Base-by-base conservation (phyloP, 805 yeast genomes). In the Scheffersomyces amazonensis region DNA sequence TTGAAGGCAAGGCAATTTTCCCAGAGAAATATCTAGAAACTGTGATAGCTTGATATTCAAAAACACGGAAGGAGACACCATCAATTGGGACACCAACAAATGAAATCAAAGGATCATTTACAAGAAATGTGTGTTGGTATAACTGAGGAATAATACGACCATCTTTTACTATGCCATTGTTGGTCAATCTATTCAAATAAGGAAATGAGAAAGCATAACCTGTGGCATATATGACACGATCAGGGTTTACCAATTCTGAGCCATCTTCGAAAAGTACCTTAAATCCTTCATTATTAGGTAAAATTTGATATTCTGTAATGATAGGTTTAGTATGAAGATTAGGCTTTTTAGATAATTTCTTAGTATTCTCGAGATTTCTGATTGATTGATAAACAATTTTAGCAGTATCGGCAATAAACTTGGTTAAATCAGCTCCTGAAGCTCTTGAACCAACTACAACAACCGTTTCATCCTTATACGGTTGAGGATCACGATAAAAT, bases 191-290 rank as follows among this genome's bases (percentile, higher is more conserved):
- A 36, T 52, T 47, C 35, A 87, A 56, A 48, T 76, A 83, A 16
- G 95, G 93, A 39, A 76, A 67, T 25, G 78, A 73, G 50, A 80
- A 80, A 32, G 78, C 64, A 56, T 84, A 87, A 1, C 95, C 95
- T 0, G 95, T 86, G 35, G 87, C 84, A 54, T 80, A 83, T 8
- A 86, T 63, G 8, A 87, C 63, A 16, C 53, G 51, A 44, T 85
- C 90, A 29, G 84, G 73, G 25, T 66, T 66, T 1, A 49, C 47
- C 2, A 81, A 41, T 9, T 49, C 55, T 2, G 57, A 46, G 2
- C 83, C 88, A 44, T 78, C 78, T 3, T 48, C 64, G 40, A 81
- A 75, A 10, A 56, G 50, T 2, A 80, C 62, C 19, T 51, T 47
- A 32, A 60, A 53, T 9, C 48, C 71, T 0, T 65, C 49, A 33